These are phyloP conservation scores for Heracleum sosnowskyi DNA, from an alignment of 129 eudicot genomes.

Conservation along the genomic window DNA sequence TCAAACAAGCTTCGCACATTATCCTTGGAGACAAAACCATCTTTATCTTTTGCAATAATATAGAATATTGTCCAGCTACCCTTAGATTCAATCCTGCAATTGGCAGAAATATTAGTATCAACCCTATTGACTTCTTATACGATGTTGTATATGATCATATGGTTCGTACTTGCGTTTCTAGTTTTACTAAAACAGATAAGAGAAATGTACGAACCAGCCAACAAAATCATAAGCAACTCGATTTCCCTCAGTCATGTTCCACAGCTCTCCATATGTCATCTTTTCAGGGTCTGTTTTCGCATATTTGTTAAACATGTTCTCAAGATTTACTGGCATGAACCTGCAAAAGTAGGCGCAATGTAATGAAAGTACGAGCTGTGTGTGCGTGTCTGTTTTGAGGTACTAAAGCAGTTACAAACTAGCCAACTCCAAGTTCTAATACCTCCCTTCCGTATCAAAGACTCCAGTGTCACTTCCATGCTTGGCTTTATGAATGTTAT, in stretches of 20 bases:
- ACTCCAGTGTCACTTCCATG: slow-evolving; percentile 83
- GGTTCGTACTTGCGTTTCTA: not conserved
- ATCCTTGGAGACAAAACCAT: slow-evolving; percentile 41
- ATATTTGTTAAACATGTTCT: slow-evolving; percentile 81
- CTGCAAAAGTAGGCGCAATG: slow-evolving; percentile 22
- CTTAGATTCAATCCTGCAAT: slow-evolving; percentile 37
- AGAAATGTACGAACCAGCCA: slow-evolving; percentile 13
- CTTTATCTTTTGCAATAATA: slow-evolving; percentile 34
- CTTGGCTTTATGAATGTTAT: slow-evolving; percentile 67
- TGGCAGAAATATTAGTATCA: not conserved
- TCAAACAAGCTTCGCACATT: slow-evolving; percentile 31
- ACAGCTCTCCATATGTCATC: slow-evolving; percentile 31
- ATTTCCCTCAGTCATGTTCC: slow-evolving; percentile 37
- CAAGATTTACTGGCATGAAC: slow-evolving; percentile 60
- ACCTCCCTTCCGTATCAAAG: slow-evolving; percentile 90
- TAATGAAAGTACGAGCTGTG: not conserved
- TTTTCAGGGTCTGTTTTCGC: slow-evolving; percentile 35
- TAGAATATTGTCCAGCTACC: slow-evolving; percentile 33
- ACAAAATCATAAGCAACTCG: slow-evolving; percentile 21
- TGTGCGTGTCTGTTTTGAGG: not conserved
- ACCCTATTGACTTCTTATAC: not conserved
- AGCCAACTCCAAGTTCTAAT: not conserved
- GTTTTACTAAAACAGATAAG: not conserved
- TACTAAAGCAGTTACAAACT: not conserved
- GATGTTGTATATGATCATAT: not conserved